Evolutionary conservation across 1,284 basidiomycete genomes (phyloP).

Genomic region (Phlebopus sp.): DNA sequence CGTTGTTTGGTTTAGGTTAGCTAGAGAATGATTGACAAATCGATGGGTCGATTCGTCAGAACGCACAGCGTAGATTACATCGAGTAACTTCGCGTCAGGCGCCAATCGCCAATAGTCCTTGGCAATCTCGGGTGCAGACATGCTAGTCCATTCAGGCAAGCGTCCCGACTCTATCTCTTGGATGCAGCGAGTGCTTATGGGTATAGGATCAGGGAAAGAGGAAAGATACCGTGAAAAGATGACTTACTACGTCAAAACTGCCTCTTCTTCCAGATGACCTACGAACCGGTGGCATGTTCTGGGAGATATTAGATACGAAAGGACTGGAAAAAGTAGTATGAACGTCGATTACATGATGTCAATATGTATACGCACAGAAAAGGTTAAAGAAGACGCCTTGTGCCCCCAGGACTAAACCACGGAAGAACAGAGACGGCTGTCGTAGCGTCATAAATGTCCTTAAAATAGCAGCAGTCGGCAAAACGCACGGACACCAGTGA

Average conservation of each 20-base stretch:
- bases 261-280: constrained; percentile 93
- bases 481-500: constrained; percentile 5
- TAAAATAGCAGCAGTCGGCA: constrained; percentile 13
- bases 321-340: constrained; percentile 44
- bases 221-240: constrained; percentile 21
- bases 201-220: constrained; percentile 14
- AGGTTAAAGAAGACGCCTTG: constrained; percentile 91
- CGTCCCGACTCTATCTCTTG: constrained; percentile 81
- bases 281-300: constrained; percentile 91
- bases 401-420: constrained; percentile 78
- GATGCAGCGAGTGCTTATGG: constrained; percentile 74
- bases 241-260: constrained; percentile 81
- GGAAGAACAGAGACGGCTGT: constrained; percentile 76
- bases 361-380: constrained; percentile 63
- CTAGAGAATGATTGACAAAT: constrained; percentile 91
- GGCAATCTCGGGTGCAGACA: constrained; percentile 84
- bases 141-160: constrained; percentile 78
- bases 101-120: constrained; percentile 92
- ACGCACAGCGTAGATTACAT: constrained; percentile 87
- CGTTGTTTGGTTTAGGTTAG: constrained; percentile 70
- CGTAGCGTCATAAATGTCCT: constrained; percentile 89
- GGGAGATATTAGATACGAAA: constrained; percentile 83
- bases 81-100: constrained; percentile 73
- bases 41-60: constrained; percentile 93
- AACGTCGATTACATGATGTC: constrained; percentile 17